These are phyloP conservation scores for Penicillium taxi DNA, from an alignment of 495 filamentous ascomycete species.

Conservation along the genomic window DNA sequence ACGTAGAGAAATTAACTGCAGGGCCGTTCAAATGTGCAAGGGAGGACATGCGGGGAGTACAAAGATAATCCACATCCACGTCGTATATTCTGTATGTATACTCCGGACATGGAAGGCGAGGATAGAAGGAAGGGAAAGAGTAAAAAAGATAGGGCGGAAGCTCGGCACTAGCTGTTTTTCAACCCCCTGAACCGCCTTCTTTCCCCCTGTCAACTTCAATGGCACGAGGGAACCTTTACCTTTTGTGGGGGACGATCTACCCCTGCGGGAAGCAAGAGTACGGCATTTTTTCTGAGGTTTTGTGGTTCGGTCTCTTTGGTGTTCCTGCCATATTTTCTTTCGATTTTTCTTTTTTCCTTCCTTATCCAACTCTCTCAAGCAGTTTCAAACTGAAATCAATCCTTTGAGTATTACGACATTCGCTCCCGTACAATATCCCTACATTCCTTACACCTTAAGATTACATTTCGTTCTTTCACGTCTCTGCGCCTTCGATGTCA, in stretches of 20 bases:
- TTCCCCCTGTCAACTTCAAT: constrained; percentile 19
- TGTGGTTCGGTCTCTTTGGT: not conserved
- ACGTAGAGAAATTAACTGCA: not conserved
- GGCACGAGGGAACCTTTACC: constrained; percentile 17
- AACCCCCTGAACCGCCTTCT: constrained; percentile 27
- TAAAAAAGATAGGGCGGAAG: too few relatives aligned
- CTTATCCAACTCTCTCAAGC: constrained; percentile 1
- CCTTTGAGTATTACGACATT: constrained; percentile 14
- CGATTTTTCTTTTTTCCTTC: not conserved
- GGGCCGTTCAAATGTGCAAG: constrained; percentile 4
- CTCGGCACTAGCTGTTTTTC: constrained; percentile 5
- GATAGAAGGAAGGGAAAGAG: too few relatives aligned
- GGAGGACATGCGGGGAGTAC: too few relatives aligned
- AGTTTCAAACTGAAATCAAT: constrained; percentile 10
- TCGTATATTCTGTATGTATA: too few relatives aligned
- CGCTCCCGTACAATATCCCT: constrained; percentile 7
- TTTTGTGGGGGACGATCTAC: constrained; percentile 24
- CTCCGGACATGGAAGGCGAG: too few relatives aligned
- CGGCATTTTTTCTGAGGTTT: not conserved
- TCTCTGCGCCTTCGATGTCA: constrained; percentile 16
- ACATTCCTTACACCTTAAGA: constrained; percentile 13
- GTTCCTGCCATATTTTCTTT: not conserved
- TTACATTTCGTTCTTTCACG: not conserved
- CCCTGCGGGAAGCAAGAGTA: not conserved
- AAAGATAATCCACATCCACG: too few relatives aligned